phyloP scores from a whole-genome alignment of 352 stramenopile species.

The Blastocystis sp. region DNA sequence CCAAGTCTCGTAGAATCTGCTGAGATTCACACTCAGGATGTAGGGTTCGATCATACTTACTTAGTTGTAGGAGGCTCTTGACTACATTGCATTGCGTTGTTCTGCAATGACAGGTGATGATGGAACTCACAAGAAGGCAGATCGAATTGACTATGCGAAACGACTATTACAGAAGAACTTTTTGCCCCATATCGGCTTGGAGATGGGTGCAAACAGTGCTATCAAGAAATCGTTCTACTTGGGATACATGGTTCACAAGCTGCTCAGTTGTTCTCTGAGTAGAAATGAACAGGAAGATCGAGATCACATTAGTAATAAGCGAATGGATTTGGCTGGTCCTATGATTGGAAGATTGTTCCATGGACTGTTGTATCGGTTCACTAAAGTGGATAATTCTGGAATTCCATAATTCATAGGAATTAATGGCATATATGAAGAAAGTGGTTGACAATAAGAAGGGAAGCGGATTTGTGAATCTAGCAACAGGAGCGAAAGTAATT shows the following conservation, averaged over 20 bases:
- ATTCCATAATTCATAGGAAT: conserved; percentile 65
- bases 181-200: conserved; percentile 93
- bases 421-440: conserved; percentile 72
- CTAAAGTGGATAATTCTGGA: conserved; percentile 88
- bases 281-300: conserved; percentile 93
- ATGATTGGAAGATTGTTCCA: conserved; percentile 93
- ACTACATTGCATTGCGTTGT: conserved; percentile 91
- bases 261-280: conserved; percentile 95
- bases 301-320: conserved; percentile 99
- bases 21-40: conserved; percentile 92
- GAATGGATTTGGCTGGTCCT: conserved; percentile 92
- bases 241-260: conserved; percentile 96
- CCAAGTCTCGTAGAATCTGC: conserved; percentile 94
- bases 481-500: conserved; percentile 26
- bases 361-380: conserved; percentile 95
- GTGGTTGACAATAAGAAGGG: conserved; percentile 63
- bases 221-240: conserved; percentile 90
- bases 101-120: conserved; percentile 30
- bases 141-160: conserved; percentile 94
- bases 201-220: conserved; percentile 79
- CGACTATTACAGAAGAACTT: conserved; percentile 97
- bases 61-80: conserved; percentile 72
- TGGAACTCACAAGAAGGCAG: conserved; percentile 77
- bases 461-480: conserved; percentile 34
- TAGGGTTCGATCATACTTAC: conserved; percentile 63